These are phyloP conservation scores for Botrytis aclada DNA, from an alignment of 2,329 filamentous ascomycete genomes.

Conservation along the genomic window DNA sequence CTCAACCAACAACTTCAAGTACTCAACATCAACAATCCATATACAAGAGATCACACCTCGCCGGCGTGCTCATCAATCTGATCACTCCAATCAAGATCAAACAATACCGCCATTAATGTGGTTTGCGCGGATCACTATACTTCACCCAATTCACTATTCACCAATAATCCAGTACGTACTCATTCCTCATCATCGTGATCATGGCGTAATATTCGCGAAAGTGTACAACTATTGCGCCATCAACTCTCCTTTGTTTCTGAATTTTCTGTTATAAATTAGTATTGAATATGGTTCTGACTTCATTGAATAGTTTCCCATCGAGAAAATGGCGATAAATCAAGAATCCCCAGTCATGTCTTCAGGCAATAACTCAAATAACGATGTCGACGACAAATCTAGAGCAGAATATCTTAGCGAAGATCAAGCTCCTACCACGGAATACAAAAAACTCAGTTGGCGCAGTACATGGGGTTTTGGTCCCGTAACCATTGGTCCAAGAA, in stretches of 20 bases:
- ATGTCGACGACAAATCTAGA: slow-evolving; percentile 1
- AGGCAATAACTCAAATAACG: neutral
- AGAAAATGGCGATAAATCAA: slow-evolving; percentile 17
- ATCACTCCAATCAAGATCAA: neutral
- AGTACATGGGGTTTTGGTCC: slow-evolving; percentile 14
- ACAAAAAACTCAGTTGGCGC: slow-evolving; percentile 8
- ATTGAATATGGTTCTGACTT: neutral
- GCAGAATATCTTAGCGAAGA: neutral
- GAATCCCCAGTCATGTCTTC: neutral
- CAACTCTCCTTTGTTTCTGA: neutral
- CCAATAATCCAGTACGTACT: slow-evolving; percentile 19
- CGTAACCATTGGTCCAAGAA: slow-evolving; percentile 29
- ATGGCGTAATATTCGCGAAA: slow-evolving; percentile 6
- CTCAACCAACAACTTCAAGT: neutral
- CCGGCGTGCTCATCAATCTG: neutral
- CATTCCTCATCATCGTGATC: neutral
- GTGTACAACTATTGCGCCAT: slow-evolving; percentile 5
- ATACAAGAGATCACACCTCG: neutral
- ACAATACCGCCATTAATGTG: slow-evolving; percentile 18
- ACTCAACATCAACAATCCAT: neutral
- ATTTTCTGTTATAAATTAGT: neutral
- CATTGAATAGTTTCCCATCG: slow-evolving; percentile 3
- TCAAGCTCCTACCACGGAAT: neutral
- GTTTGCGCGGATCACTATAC: neutral
- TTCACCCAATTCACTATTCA: slow-evolving; percentile 13